Conservation (phyloP, 192 early-diverging fungal species). For the Glomus cerebriforme region DNA sequence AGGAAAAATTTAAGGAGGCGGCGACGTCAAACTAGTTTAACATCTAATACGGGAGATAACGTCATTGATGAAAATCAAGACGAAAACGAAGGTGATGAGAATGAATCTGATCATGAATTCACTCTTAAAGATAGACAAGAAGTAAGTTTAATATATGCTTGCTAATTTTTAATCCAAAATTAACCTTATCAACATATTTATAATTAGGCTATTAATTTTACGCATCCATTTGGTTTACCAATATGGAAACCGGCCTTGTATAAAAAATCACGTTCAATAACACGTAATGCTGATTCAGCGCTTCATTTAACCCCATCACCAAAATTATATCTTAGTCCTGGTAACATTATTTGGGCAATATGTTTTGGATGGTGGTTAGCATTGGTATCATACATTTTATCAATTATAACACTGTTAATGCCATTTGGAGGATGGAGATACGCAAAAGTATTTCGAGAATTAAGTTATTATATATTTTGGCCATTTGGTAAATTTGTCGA, state of each 20-base stretch:
- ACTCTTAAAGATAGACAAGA: constrained; percentile 33
- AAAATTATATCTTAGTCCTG: constrained; percentile 72
- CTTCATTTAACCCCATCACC: constrained; percentile 75
- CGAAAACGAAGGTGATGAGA: not conserved
- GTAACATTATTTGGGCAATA: constrained; percentile 87
- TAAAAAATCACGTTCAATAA: constrained; percentile 88
- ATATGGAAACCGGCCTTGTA: constrained; percentile 99
- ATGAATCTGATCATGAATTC: constrained; percentile 14
- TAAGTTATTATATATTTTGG: constrained; percentile 89
- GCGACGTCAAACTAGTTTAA: not conserved
- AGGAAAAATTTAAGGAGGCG: not conserved
- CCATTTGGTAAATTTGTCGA: constrained; percentile 96
- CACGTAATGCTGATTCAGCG: constrained; percentile 74
- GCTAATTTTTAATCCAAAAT: not conserved
- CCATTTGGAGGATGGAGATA: constrained; percentile 61
- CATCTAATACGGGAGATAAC: not conserved
- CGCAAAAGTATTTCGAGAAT: constrained; percentile 68
- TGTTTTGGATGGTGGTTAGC: constrained; percentile 91
- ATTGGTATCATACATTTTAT: constrained; percentile 61
- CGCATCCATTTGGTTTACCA: constrained; percentile 91
- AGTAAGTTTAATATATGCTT: constrained; percentile 1
- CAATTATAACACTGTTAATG: constrained; percentile 57
- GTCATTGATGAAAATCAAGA: not conserved
- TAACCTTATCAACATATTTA: not conserved
- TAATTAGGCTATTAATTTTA: constrained; percentile 69